Evolutionary conservation across 2,329 filamentous ascomycete genomes (phyloP).

Genomic region (Aspergillus novofumigatus): DNA sequence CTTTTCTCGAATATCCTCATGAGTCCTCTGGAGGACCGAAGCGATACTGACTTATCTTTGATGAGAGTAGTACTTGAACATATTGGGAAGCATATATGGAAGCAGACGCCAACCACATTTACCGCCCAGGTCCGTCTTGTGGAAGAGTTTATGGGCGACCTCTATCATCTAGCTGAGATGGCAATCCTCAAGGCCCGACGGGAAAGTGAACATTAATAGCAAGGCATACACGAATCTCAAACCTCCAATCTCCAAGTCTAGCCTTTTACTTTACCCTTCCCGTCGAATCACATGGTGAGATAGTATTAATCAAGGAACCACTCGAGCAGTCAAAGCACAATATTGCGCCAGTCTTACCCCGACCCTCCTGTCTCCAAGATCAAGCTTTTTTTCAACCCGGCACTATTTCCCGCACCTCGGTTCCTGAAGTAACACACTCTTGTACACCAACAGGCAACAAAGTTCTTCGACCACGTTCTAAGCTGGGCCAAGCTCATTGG

Average conservation of each 20-base stretch:
- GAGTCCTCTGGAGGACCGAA: conserved; percentile 1
- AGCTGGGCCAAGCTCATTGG: no score
- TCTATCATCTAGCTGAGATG: conserved; percentile 4
- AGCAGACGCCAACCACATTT: not conserved
- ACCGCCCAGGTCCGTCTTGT: conserved; percentile 4
- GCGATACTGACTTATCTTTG: conserved; percentile 2
- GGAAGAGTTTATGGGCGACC: conserved; percentile 4
- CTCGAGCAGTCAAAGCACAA: no score
- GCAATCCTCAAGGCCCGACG: conserved; percentile 4
- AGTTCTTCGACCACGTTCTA: no score
- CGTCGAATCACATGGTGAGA: not conserved
- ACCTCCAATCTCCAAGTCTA: not conserved
- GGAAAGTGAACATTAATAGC: not conserved
- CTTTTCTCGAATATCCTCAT: conserved; percentile 11
- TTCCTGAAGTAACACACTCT: no score
- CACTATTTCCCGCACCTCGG: no score
- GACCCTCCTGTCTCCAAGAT: no score
- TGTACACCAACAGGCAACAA: no score
- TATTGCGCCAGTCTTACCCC: no score
- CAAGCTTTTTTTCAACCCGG: no score
- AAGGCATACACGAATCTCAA: not conserved
- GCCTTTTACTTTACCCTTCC: not conserved
- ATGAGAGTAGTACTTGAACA: not conserved
- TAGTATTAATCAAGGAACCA: no score
- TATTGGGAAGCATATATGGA: not conserved